A percentile compares a stretch with the other conserved stretches of the same genome.
These are phyloP conservation scores for Erucastrum elatum DNA, from an alignment of 345 rosid genomes.

Conservation along the genomic window DNA sequence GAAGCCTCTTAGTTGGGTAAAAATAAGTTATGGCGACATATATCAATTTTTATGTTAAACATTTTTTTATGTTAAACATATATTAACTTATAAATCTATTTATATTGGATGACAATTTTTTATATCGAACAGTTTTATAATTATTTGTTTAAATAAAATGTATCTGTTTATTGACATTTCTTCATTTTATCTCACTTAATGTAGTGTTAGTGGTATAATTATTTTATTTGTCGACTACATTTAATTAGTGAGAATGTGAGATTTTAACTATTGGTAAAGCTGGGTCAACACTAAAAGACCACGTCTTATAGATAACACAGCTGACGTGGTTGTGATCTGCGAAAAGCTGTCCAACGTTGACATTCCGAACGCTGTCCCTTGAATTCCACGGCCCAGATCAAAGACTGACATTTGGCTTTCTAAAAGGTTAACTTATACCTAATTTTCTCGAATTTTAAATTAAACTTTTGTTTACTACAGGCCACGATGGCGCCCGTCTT, in stretches of 20 bases:
- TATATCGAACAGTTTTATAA: too few relatives aligned
- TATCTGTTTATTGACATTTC: neutral
- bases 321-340: conserved; percentile 34
- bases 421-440: neutral
- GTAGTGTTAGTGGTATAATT: neutral
- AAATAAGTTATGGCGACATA: neutral
- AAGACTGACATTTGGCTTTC: conserved; percentile 22
- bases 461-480: neutral
- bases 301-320: conserved; percentile 19
- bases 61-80: too few relatives aligned
- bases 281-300: neutral
- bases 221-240: neutral
- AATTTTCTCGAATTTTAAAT: conserved; percentile 5
- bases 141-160: too few relatives aligned
- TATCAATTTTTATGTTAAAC: too few relatives aligned
- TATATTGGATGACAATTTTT: too few relatives aligned
- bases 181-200: neutral
- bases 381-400: conserved; percentile 19
- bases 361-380: conserved; percentile 3
- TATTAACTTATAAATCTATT: too few relatives aligned
- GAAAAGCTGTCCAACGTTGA: conserved; percentile 25
- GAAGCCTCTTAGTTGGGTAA: neutral
- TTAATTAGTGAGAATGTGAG: neutral
- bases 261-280: neutral
- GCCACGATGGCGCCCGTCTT: conserved; percentile 15